Evolutionary conservation across 2,329 filamentous ascomycete genomes (phyloP).

Genomic region (Claviceps sp.): DNA sequence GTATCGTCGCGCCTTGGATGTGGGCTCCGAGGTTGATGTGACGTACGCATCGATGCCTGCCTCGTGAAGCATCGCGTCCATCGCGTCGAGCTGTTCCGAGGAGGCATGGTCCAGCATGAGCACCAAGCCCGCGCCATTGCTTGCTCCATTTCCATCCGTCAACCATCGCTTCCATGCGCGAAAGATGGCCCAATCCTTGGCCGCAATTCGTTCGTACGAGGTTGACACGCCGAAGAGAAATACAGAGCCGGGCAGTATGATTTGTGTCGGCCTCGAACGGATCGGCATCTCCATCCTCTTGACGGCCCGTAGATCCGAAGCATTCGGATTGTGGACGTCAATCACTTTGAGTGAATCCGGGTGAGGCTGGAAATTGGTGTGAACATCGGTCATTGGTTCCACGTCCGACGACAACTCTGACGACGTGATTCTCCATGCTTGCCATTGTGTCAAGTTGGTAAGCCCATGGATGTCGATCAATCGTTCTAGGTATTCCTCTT

Average conservation of each 20-base stretch:
- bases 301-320: constrained; percentile 14
- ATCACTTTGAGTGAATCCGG: constrained; percentile 13
- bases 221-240: constrained; percentile 31
- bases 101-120: constrained; percentile 27
- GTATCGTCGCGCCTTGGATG: constrained; percentile 22
- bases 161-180: constrained; percentile 33
- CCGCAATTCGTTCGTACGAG: constrained; percentile 25
- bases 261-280: constrained; percentile 16
- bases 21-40: constrained; percentile 16
- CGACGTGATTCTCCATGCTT: constrained; percentile 19
- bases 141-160: constrained; percentile 24
- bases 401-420: constrained; percentile 15
- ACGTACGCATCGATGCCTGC: constrained; percentile 27
- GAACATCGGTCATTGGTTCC: constrained; percentile 16
- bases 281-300: constrained; percentile 21
- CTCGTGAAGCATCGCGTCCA: constrained; percentile 18
- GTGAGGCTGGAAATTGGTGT: constrained; percentile 18
- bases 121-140: constrained; percentile 30
- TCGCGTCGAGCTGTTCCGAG: constrained; percentile 17
- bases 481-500: constrained; percentile 20
- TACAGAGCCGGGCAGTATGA: constrained; percentile 24
- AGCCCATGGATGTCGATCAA: constrained; percentile 15
- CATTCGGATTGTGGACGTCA: constrained; percentile 13
- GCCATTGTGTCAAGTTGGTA: constrained; percentile 20
- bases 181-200: constrained; percentile 25